Conservation (phyloP, 2,329 filamentous ascomycete species). For the Podosphaera leucotricha region DNA sequence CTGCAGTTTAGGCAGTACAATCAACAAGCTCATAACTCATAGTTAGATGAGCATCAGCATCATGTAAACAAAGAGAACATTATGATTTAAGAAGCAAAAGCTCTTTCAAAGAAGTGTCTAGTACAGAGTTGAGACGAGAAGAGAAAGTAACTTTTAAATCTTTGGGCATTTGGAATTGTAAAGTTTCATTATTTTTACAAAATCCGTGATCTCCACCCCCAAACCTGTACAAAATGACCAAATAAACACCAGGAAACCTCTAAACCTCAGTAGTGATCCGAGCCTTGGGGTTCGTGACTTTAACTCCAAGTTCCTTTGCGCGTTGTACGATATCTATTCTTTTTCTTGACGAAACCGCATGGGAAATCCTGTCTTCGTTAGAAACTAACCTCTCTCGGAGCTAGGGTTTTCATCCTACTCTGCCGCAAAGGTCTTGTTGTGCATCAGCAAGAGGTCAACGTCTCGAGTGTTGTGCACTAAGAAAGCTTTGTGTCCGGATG, state of each 20-base stretch:
- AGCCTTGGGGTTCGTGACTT: slow-evolving; percentile 99
- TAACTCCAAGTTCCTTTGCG: slow-evolving; percentile 95
- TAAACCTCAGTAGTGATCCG: slow-evolving; percentile 91
- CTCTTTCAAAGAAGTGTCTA: too few relatives aligned
- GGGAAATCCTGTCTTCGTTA: slow-evolving; percentile 54
- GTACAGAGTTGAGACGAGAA: too few relatives aligned
- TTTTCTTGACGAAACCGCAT: slow-evolving; percentile 97
- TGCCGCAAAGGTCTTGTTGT: slow-evolving; percentile 97
- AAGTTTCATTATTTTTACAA: too few relatives aligned
- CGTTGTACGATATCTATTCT: slow-evolving; percentile 92
- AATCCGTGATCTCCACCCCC: slow-evolving; percentile 10
- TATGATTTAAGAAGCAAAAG: too few relatives aligned
- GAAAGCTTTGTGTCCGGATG: slow-evolving; percentile 99
- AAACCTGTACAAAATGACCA: slow-evolving; percentile 15
- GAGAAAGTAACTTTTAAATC: too few relatives aligned
- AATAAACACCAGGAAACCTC: slow-evolving; percentile 15
- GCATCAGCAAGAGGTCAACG: slow-evolving; percentile 95
- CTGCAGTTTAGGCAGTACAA: too few relatives aligned
- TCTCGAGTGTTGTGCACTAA: slow-evolving; percentile 92
- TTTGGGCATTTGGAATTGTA: too few relatives aligned
- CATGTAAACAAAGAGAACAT: too few relatives aligned
- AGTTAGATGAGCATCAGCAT: too few relatives aligned
- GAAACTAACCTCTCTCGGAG: slow-evolving; percentile 6
- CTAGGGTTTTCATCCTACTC: slow-evolving; percentile 43
- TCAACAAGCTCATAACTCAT: too few relatives aligned